A percentile compares a stretch with the other conserved stretches of the same genome.
Conservation (phyloP, 108 stramenopile species). For the Pseudonitzschia delicatissima region DNA sequence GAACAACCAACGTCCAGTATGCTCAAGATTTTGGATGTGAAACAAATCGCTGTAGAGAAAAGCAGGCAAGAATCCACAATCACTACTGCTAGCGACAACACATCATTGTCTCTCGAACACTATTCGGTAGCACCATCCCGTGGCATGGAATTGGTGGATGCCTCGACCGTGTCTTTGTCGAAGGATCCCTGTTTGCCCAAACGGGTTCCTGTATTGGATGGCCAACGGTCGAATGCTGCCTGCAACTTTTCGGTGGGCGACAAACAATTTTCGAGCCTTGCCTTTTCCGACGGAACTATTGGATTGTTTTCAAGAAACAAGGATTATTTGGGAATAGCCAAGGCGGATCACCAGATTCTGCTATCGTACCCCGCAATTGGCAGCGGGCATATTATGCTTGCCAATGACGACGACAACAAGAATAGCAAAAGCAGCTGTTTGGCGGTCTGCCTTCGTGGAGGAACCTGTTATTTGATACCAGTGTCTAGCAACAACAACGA, state of each 20-base stretch:
- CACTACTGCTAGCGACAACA: neutral
- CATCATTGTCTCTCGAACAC: neutral
- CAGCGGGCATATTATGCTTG: constrained; percentile 14
- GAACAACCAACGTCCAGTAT: constrained; percentile 1
- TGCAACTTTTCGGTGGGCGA: neutral
- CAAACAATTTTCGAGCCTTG: neutral
- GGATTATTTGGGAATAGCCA: constrained; percentile 17
- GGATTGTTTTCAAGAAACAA: constrained; percentile 10
- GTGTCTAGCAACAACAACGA: constrained; percentile 3
- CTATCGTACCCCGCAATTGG: constrained; percentile 40
- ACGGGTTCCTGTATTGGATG: constrained; percentile 4
- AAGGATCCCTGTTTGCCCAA: neutral
- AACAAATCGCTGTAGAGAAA: neutral
- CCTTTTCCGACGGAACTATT: constrained; percentile 24
- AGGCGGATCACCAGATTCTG: constrained; percentile 25
- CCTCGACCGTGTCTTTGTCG: neutral
- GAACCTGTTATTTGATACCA: constrained; percentile 61
- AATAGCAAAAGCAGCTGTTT: constrained; percentile 39
- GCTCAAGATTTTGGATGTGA: constrained; percentile 15
- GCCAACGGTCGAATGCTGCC: constrained; percentile 12
- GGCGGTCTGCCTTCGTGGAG: constrained; percentile 62
- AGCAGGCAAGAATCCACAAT: neutral
- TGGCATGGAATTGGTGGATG: constrained; percentile 1
- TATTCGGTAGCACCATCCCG: neutral
- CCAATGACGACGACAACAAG: neutral